Evolutionary conservation across 306 rosid genomes (phyloP), one percentile per base, ranked within the genome.

Genomic region (Pyrus communis): DNA sequence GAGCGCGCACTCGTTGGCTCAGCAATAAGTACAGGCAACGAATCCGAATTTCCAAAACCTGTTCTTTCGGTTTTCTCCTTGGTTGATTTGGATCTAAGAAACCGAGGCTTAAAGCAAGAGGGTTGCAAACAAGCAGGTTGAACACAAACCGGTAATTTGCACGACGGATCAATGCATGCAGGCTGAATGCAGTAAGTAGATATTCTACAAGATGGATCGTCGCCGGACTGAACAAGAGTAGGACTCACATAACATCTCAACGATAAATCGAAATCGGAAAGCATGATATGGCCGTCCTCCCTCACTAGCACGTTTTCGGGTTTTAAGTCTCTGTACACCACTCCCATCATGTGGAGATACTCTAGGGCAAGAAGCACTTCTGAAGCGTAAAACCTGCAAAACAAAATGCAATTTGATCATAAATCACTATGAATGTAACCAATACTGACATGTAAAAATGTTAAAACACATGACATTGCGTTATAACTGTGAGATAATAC

Each of bases 311-410:
- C 92, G 70, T 88, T 86, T 70, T 88, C 89, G 11, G 92, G 89
- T 67, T 88, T 88, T 33, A 88, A 60, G 77, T 86, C 92, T 71
- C 92, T 80, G 77, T 88, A 88, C 70, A 88, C 89, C 71, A 88
- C 92, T 45, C 92, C 92, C 92, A 88, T 86, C 92, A 88, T 88
- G 86, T 88, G 92, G 35, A 88, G 78, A 66, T 88, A 88, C 73
- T 88, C 92, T 11, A 88, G 83, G 3, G 92, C 86, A 33, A 88
- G 86, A 64, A 88, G 86, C 76, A 88, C 89, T 70, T 86, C 88
- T 61, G 92, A 84, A 67, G 88, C 85, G 76, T 88, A 88, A 80
- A 88, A 88, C 81, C 92, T 86, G 83, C 71, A 72, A 67, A n/a
- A 4, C 27, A 31, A 28, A 72, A 76, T 58, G 22, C 45, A 57